Evolutionary conservation across 345 rosid species (phyloP), one percentile per base, ranked within the genome.

Genomic region (Erysimum cheiranthoides): DNA sequence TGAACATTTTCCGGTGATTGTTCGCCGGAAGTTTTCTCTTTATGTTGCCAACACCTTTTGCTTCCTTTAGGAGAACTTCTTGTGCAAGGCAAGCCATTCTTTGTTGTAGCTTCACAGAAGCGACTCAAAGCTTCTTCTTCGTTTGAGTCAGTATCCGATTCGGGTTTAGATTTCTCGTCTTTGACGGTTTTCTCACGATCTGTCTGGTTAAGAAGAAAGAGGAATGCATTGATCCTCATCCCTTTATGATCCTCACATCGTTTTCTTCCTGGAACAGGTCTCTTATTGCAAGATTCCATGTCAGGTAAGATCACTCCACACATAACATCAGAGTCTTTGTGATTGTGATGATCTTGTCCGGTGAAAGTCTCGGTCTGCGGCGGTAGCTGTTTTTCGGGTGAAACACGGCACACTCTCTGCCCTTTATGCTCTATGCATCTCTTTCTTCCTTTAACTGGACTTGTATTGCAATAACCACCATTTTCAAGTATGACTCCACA

Each of bases 391-490:
- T 72, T 72, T 12, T 31, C 43, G 1, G 77, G 74, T 4, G 81
- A 72, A 51, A 78, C 81, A 50, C 77, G 75, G 53, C 47, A 68
- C 66, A 76, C 56, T 83, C 84, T 80, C 85, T 75, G 86, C 43
- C 95, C 90, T 75, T 87, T 88, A 68, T 91, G 96, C 63, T 83
- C 80, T 16, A 78, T 36, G 30, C 98, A 93, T 77, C 97, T 88
- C 75, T 86, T 87, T 80, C 88, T 85, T 54, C 94, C 89, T 60
- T 58, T 68, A n/a, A 82, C 79, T 8, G 90, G 89, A 8, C 72
- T 82, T 64, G 25, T 74, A 61, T n/a, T 63, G 74, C 97, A 91
- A 40, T 68, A 21, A 40, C 78, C 73, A 43, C 88, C 92, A 45
- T 85, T 84, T 59, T 66, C 79, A 71, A 79, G 66, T 69, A 75